Evolutionary conservation across 371 early-diverging fungal genomes (phyloP), one percentile per base, ranked within the genome.

Genomic region (Rhizopus sp.): DNA sequence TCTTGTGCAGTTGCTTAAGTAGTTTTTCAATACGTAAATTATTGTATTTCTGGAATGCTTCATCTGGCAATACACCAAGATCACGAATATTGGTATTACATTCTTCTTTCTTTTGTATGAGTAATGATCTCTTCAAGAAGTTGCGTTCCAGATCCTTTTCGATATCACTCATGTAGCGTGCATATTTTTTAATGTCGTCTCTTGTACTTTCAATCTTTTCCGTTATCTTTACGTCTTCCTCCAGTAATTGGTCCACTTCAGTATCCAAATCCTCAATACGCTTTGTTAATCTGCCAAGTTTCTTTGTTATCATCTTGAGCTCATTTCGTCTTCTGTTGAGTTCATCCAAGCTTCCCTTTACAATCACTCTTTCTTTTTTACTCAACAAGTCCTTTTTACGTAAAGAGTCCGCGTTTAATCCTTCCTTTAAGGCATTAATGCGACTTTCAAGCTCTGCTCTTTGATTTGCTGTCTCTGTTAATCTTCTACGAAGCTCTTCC

Each of bases 1-100:
- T 83, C 47, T 81, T 80, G 65, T 93, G 92, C 45, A 99, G 82
- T 53, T 79, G 73, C 60, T 83, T 86, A 37, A 94, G 64, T 16
- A 95, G 53, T 77, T 80, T 85, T 42, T 79, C 72, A 5, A 81
- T 69, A 33, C 62, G 61, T 4, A 69, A 64, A 5, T 71, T 76
- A 41, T 64, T 70, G 70, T 88, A 90, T 62, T 84, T 87, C 35
- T 88, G 85, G 69, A 91, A 91, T 0, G 94, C 95, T 61, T 95
- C 98, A 23, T 96, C 96, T n/a, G 97, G 98, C 31, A 96, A 77
- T 5, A 95, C 93, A 55, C 99, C 99, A 8, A 98, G 80, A 23
- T 96, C 96, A 32, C 97, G 90, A 62, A 97, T 94, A 60, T 90
- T 92, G 56, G 85, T 78, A 44, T 76, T 82, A 64, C 90, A 91